Conservation (phyloP, 2,329 filamentous ascomycete genomes). For the Cercospora sp. region DNA sequence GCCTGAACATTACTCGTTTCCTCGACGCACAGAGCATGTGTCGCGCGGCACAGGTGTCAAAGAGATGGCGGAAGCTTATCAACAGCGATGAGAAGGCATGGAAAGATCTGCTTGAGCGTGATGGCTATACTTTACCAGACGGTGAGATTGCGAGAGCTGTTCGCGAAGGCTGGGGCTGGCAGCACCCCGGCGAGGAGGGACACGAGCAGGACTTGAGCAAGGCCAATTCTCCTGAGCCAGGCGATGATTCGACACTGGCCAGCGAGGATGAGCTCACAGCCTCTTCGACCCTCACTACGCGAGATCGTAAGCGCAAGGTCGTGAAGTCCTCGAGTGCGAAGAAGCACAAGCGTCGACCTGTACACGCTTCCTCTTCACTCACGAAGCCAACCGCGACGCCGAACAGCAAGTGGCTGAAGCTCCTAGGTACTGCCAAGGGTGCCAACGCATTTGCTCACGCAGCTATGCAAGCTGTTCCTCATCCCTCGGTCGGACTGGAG, state of each 20-base stretch:
- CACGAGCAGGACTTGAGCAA: constrained; percentile 79
- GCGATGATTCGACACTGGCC: constrained; percentile 21
- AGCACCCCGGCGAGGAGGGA: constrained; percentile 70
- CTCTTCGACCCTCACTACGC: constrained; percentile 30
- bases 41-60: constrained; percentile 88
- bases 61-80: constrained; percentile 85
- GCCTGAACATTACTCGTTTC: constrained; percentile 82
- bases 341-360: constrained; percentile 51
- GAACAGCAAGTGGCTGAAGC: constrained; percentile 45
- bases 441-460: constrained; percentile 83
- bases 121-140: constrained; percentile 75
- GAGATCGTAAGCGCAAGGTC: constrained; percentile 30
- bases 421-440: constrained; percentile 65
- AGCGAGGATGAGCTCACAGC: constrained; percentile 38
- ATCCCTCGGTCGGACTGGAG: constrained; percentile 75
- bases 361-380: constrained; percentile 28
- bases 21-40: constrained; percentile 85
- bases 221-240: constrained; percentile 36
- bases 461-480: constrained; percentile 77
- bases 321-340: constrained; percentile 43
- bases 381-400: constrained; percentile 49
- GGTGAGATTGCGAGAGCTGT: constrained; percentile 87
- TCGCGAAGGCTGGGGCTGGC: constrained; percentile 94
- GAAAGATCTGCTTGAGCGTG: constrained; percentile 85
- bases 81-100: constrained; percentile 93